Conservation (phyloP, 495 filamentous ascomycete genomes). For the Achaetomiella virescens region DNA sequence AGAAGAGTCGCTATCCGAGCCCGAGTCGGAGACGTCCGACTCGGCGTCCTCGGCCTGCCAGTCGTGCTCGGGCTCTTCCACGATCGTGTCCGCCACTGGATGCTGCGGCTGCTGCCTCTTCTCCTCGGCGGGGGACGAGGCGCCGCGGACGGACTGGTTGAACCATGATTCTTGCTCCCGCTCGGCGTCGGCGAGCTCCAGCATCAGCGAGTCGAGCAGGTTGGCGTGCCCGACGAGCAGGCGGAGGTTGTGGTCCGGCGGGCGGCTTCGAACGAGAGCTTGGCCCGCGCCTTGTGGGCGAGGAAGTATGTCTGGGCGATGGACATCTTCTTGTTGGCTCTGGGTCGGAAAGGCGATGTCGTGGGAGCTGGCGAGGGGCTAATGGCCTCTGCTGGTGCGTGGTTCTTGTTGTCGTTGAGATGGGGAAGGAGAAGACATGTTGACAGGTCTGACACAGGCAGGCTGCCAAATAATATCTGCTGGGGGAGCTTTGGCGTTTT, state of each 20-base stretch:
- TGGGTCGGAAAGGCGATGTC: slow-evolving; percentile 29
- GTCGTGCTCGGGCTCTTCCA: slow-evolving; percentile 67
- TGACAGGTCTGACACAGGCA: slow-evolving; percentile 11
- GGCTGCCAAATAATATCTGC: slow-evolving; percentile 24
- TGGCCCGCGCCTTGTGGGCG: slow-evolving; percentile 88
- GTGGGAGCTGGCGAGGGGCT: slow-evolving; percentile 14
- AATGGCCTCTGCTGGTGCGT: slow-evolving; percentile 13
- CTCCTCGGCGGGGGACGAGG: slow-evolving; percentile 39
- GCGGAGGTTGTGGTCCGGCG: slow-evolving; percentile 88
- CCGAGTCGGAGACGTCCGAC: slow-evolving; percentile 33
- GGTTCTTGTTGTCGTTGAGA: slow-evolving; percentile 22
- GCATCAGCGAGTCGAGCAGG: slow-evolving; percentile 91
- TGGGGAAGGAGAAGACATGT: slow-evolving; percentile 27
- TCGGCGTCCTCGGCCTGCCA: slow-evolving; percentile 62
- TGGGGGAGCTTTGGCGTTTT: slow-evolving; percentile 22
- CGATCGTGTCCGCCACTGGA: slow-evolving; percentile 80
- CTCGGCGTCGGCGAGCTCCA: slow-evolving; percentile 91
- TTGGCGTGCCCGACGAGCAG: slow-evolving; percentile 95
- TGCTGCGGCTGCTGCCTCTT: slow-evolving; percentile 54
- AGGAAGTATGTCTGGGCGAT: slow-evolving; percentile 97
- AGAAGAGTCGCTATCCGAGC: slow-evolving; percentile 17
- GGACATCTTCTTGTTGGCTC: slow-evolving; percentile 66
- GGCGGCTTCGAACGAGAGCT: slow-evolving; percentile 88
- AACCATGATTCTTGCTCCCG: slow-evolving; percentile 96
- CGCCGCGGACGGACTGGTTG: slow-evolving; percentile 84